phyloP scores from a whole-genome alignment of 2,329 filamentous ascomycete genomes.

The Cordyceps pruinosa region DNA sequence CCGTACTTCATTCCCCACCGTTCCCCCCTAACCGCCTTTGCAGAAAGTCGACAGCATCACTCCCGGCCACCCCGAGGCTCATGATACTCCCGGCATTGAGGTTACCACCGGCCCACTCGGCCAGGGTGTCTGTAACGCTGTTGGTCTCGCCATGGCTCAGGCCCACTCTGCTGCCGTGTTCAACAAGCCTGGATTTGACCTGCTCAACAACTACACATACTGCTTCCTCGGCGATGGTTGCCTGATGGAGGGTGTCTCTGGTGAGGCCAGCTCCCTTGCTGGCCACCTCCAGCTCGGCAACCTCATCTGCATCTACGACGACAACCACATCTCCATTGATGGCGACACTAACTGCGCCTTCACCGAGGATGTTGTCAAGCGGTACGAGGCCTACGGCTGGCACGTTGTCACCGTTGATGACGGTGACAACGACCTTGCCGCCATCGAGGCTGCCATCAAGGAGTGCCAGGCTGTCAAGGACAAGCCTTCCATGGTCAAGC shows the following conservation, averaged over 20 bases:
- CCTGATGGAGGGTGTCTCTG: conserved; percentile 95
- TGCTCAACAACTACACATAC: conserved; percentile 97
- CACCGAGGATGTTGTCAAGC: conserved; percentile 91
- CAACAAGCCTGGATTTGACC: conserved; percentile 91
- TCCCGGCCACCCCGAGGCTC: conserved; percentile 90
- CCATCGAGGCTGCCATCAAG: conserved; percentile 82
- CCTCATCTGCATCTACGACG: conserved; percentile 93
- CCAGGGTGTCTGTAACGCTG: conserved; percentile 94
- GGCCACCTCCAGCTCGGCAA: conserved; percentile 97
- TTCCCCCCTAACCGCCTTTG: neutral
- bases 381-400: conserved; percentile 97
- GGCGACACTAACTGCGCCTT: conserved; percentile 94
- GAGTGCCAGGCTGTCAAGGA: conserved; percentile 81
- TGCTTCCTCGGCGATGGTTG: conserved; percentile 96
- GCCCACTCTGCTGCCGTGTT: conserved; percentile 83
- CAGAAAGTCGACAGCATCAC: conserved; percentile 64
- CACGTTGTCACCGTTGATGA: conserved; percentile 78
- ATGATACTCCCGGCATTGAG: conserved; percentile 94
- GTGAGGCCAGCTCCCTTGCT: conserved; percentile 84
- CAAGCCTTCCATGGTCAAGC: conserved; percentile 95
- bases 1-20: neutral
- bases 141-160: conserved; percentile 95
- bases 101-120: conserved; percentile 97
- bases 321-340: conserved; percentile 96
- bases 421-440: conserved; percentile 80